These are phyloP conservation scores for Arthrinium phaeospermum DNA, from an alignment of 2,329 filamentous ascomycete species.

Conservation along the genomic window DNA sequence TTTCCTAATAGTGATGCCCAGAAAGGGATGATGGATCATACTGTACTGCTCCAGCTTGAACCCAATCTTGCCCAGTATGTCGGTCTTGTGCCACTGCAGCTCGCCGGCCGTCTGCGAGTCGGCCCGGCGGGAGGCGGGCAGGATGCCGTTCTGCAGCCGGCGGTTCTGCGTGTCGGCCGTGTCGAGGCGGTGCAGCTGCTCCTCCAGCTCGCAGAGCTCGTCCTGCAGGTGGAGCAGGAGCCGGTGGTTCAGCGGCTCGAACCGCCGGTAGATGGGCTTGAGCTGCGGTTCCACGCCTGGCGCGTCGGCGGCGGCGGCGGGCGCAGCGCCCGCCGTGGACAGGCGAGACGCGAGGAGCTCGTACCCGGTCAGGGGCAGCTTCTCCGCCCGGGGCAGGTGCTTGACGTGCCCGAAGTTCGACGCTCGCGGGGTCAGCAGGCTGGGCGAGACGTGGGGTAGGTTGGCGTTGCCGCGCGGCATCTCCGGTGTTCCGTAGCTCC, in stretches of 20 bases:
- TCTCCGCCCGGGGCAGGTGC: conserved; percentile 47
- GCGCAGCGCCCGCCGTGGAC: too few species aligned
- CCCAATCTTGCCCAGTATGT: conserved; percentile 66
- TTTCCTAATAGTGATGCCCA: too few species aligned
- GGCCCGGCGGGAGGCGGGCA: conserved; percentile 65
- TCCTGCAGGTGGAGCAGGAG: conserved; percentile 84
- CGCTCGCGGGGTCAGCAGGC: conserved; percentile 43
- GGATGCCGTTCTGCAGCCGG: conserved; percentile 47
- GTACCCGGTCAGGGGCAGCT: conserved; percentile 61
- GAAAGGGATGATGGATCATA: conserved; percentile 36
- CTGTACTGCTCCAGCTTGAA: conserved; percentile 73
- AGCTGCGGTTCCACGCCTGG: conserved; percentile 24
- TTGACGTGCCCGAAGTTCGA: conserved; percentile 41
- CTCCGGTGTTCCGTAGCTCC: conserved; percentile 48
- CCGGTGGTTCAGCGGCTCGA: conserved; percentile 82
- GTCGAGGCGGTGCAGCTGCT: conserved; percentile 75
- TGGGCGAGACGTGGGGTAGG: conserved; percentile 43
- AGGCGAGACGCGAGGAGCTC: conserved; percentile 64
- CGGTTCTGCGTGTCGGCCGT: conserved; percentile 56
- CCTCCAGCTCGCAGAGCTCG: conserved; percentile 80
- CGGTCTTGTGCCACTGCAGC: conserved; percentile 64
- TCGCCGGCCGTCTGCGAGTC: conserved; percentile 61
- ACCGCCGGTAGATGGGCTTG: conserved; percentile 78
- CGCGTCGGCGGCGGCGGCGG: neutral
- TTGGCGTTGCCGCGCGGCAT: conserved; percentile 48